Base-by-base conservation (phyloP, 2,329 filamentous ascomycete species). In the Thielaviopsis musarum region DNA sequence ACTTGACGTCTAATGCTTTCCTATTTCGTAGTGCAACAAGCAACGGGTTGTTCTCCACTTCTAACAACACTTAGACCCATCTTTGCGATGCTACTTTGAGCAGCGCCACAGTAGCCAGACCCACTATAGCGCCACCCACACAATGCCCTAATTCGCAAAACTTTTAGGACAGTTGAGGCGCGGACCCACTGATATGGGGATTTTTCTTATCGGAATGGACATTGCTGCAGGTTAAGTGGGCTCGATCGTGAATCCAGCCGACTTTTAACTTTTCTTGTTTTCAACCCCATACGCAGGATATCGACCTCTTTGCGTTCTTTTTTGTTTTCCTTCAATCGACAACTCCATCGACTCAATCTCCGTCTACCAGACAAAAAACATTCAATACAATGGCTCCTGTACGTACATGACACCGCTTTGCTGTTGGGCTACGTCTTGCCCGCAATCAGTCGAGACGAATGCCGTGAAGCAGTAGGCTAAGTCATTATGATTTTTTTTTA, bases 401-500 rank as follows among this genome's bases (percentile, higher is more conserved):
- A 95, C 77, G 90, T 95, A 82, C 60, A 62, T 59, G 61, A 72
- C 75, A 86, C 74, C 77, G 90, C 90, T 95, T 94, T 95, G 90
- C 90, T 95, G 89, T 87, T 88, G 82, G 84, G 80, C 78, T 78
- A 75, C 73, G 73, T 71, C 75, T 73, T 58, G 38, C 57, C 55
- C 58, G 57, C 49, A 15, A 34, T 24, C 49, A 30, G 57, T 61
- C 59, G 60, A 62, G 61, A 62, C 61, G 58, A 68, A 75, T 75
- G 75, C 77, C 77, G 73, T 77, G 72, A 82, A 86, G 82, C 91
- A 97, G 91, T 95, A 96, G 91, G 93, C 91, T 96, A 91, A 81
- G 78, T 75, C 75, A 75, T 74, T 72, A 73, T 75, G 70, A 69
- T 71, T 69, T 61, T 52, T n/a, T 77, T 82, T 70, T 72, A 81